Conservation (phyloP, 2,329 filamentous ascomycete genomes). For the Arachnopeziza araneosa region DNA sequence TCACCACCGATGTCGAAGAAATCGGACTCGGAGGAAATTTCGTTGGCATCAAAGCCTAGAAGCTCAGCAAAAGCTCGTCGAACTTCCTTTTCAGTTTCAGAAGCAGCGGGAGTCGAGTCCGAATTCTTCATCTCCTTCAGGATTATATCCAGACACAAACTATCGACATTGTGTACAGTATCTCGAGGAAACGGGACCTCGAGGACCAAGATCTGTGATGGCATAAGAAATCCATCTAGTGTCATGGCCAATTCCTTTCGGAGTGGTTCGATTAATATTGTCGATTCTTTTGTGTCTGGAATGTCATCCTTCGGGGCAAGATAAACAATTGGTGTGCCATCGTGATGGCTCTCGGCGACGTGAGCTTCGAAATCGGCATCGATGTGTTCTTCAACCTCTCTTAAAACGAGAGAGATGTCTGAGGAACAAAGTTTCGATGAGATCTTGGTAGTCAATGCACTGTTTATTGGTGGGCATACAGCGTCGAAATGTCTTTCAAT, state of each 20-base stretch:
- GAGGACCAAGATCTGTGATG: constrained; percentile 5
- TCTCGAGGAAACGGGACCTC: constrained; percentile 8
- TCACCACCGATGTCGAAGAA: constrained; percentile 51
- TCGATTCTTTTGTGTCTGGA: neutral
- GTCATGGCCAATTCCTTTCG: neutral
- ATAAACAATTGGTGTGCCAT: constrained; percentile 6
- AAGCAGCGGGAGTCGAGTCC: neutral
- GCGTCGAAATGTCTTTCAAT: constrained; percentile 45
- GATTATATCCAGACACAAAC: neutral
- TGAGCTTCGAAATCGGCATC: constrained; percentile 3
- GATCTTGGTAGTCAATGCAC: constrained; percentile 39
- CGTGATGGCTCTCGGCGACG: constrained; percentile 2
- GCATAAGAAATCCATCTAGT: constrained; percentile 10
- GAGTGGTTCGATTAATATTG: neutral
- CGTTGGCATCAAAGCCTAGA: constrained; percentile 35
- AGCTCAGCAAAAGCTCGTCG: constrained; percentile 41
- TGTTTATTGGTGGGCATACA: constrained; percentile 42
- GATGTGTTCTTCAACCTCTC: neutral
- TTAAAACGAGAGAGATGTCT: constrained; percentile 25
- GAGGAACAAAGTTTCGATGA: constrained; percentile 31
- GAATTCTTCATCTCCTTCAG: neutral
- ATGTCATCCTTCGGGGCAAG: constrained; percentile 1
- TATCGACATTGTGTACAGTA: neutral
- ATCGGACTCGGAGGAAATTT: constrained; percentile 38
- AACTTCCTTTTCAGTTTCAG: constrained; percentile 34